Base-by-base conservation (phyloP, 371 early-diverging fungal genomes). In the Haplosporangium sp. region DNA sequence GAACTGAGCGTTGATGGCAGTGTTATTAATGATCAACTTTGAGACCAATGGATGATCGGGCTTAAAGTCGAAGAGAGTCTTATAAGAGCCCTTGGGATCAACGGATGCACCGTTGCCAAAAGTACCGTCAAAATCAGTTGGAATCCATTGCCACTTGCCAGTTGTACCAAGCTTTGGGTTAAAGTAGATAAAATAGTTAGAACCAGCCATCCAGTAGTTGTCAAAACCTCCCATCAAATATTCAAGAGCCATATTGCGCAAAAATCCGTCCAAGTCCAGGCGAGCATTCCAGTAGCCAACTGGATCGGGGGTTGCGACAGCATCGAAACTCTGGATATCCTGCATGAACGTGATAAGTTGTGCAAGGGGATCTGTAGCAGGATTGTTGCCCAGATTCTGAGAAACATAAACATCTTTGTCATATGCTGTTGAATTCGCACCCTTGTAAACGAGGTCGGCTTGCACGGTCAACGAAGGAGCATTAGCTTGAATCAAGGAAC, bases 61-160 rank as follows among this genome's bases (percentile, higher is more conserved):
- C 27, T 50, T 44, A 69, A 81, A 72, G 69, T 67, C 69, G 48
- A 11, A 71, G 20, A 75, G n/a, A 48, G 52, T 58, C 72, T 81
- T 67, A 76, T 81, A 81, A 1, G 82, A 71, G 20, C 52, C 68
- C n/a, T 19, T 19, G 60, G 72, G 34, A 38, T 71, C 65, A 34
- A 87, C 63, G 72, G 69, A 48, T 15, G 74, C 79, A 48, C 85
- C 86, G 58, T 86, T 85, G 27, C 88, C 88, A 17, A 85, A 86
- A 2, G 85, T 85, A 63, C 88, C 90, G 56, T 88, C 83, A 79
- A 83, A 77, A 61, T 87, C 87, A 63, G 86, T 86, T 10, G 87
- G 85, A 39, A 87, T 19, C 74, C 82, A 81, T 53, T 81, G 82
- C 82, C 82, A 81, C 56, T 75, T 71, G 69, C 71, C 74, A 9